phyloP scores from a whole-genome alignment of 2,329 filamentous ascomycete species.

The Xylariaceae sp. region DNA sequence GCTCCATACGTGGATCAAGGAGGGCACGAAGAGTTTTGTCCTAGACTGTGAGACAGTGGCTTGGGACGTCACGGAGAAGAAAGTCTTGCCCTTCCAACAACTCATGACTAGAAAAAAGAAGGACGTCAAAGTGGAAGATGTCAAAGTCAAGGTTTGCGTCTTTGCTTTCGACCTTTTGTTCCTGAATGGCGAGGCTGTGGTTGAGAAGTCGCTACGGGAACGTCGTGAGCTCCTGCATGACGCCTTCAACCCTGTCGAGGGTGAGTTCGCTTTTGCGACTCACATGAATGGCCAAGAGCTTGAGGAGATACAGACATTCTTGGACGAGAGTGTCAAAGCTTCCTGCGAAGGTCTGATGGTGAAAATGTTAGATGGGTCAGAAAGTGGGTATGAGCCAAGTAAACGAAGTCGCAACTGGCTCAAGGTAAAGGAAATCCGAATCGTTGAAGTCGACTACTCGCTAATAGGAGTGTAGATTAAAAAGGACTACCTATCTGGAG shows the following conservation, averaged over 20 bases:
- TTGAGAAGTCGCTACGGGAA: conserved; percentile 85
- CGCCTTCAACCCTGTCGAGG: conserved; percentile 80
- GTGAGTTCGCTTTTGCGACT: conserved; percentile 90
- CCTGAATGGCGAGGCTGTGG: conserved; percentile 87
- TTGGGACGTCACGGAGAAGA: conserved; percentile 95
- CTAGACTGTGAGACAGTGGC: conserved; percentile 98
- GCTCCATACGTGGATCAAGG: conserved; percentile 86
- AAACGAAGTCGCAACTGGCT: conserved; percentile 98
- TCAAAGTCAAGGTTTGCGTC: conserved; percentile 96
- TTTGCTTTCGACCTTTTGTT: conserved; percentile 97
- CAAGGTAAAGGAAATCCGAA: conserved; percentile 64
- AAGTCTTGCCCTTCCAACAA: conserved; percentile 95
- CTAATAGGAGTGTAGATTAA: conserved; percentile 71
- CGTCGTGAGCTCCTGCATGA: conserved; percentile 76
- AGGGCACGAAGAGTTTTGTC: conserved; percentile 91
- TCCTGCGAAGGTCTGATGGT: conserved; percentile 99
- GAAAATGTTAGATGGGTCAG: conserved; percentile 94
- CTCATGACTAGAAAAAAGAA: conserved; percentile 98
- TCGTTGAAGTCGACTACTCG: not conserved
- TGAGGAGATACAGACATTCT: conserved; percentile 88
- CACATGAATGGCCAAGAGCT: conserved; percentile 86
- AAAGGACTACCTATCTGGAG: conserved; percentile 93
- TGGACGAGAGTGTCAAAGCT: conserved; percentile 94
- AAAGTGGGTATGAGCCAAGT: conserved; percentile 94
- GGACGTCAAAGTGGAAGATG: conserved; percentile 92